Percentiles rank a stretch among this genome's conserved stretches.
Conservation (phyloP, 805 yeast genomes). For the Wickerhamomyces alni region DNA sequence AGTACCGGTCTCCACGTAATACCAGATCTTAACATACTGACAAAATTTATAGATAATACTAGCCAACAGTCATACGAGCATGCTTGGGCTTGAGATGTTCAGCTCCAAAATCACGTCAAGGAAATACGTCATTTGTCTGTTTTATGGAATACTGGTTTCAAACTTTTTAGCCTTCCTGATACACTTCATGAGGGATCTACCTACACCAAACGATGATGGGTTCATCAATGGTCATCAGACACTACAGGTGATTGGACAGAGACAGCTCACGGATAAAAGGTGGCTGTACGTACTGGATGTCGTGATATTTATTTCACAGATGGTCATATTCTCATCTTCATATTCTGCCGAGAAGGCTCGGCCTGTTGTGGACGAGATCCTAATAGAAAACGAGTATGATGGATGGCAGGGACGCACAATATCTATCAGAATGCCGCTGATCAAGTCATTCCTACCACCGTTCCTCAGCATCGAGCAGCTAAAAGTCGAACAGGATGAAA, state of each 20-base stretch:
- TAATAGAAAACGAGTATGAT: conserved; percentile 13
- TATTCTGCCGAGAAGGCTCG: conserved; percentile 4
- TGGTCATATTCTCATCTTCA: conserved; percentile 11
- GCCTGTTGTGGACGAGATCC: background rate
- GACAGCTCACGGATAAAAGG: conserved; percentile 11
- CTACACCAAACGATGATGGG: conserved; percentile 18
- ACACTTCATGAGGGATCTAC: conserved; percentile 15
- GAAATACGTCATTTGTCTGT: conserved; percentile 2
- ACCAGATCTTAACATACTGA: no score
- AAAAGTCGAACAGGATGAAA: conserved; percentile 10
- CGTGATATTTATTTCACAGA: conserved; percentile 14
- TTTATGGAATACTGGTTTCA: conserved; percentile 10
- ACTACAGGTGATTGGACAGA: conserved; percentile 21
- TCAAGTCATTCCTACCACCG: conserved; percentile 9
- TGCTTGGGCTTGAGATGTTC: conserved; percentile 4
- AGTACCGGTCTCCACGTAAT: no score
- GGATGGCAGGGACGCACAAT: conserved; percentile 19
- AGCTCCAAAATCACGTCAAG: conserved; percentile 7
- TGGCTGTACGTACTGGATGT: conserved; percentile 13
- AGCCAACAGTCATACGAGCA: conserved; percentile 3
- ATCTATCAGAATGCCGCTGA: conserved; percentile 9
- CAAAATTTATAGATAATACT: conserved; percentile 1
- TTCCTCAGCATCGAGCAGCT: conserved; percentile 10
- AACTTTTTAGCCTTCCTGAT: conserved; percentile 5
- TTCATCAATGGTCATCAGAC: conserved; percentile 22